Conservation (phyloP, 805 yeast genomes). For the Ogataea paradorogensis region DNA sequence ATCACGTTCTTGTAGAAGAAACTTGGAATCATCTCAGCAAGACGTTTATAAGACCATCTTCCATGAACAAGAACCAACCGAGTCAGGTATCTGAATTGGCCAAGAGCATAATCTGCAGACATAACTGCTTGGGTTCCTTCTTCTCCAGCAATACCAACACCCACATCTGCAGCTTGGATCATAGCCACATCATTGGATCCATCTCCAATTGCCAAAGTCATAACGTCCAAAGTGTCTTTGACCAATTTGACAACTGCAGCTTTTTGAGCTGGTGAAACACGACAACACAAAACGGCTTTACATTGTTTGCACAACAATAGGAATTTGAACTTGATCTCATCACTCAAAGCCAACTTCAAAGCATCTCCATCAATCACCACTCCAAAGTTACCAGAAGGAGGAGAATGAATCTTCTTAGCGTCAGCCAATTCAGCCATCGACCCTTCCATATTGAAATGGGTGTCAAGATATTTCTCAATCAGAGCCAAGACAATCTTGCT, state of each 20-base stretch:
- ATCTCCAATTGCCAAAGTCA: slow-evolving; percentile 87
- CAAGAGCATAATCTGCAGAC: slow-evolving; percentile 85
- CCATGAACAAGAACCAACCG: slow-evolving; percentile 75
- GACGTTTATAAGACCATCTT: slow-evolving; percentile 80
- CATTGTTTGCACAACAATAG: slow-evolving; percentile 74
- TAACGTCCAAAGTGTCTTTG: slow-evolving; percentile 69
- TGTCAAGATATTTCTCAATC: slow-evolving; percentile 50
- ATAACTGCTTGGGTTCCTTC: slow-evolving; percentile 88
- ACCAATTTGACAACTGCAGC: slow-evolving; percentile 80
- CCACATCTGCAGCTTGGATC: slow-evolving; percentile 87
- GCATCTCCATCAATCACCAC: slow-evolving; percentile 83
- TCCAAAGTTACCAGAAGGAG: slow-evolving; percentile 67
- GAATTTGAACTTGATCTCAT: slow-evolving; percentile 49
- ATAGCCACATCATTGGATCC: slow-evolving; percentile 89
- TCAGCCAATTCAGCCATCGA: slow-evolving; percentile 51
- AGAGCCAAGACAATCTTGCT: slow-evolving; percentile 42
- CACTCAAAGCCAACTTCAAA: slow-evolving; percentile 48
- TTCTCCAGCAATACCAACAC: slow-evolving; percentile 89
- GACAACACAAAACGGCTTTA: slow-evolving; percentile 77
- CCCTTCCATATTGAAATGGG: slow-evolving; percentile 58
- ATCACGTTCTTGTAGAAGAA: slow-evolving; percentile 79
- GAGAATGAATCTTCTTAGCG: slow-evolving; percentile 59
- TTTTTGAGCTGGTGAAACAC: slow-evolving; percentile 86
- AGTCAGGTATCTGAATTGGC: slow-evolving; percentile 72
- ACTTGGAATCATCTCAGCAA: slow-evolving; percentile 79